Base-by-base conservation (phyloP, 2,329 filamentous ascomycete genomes). In the Alternaria metachromatica region DNA sequence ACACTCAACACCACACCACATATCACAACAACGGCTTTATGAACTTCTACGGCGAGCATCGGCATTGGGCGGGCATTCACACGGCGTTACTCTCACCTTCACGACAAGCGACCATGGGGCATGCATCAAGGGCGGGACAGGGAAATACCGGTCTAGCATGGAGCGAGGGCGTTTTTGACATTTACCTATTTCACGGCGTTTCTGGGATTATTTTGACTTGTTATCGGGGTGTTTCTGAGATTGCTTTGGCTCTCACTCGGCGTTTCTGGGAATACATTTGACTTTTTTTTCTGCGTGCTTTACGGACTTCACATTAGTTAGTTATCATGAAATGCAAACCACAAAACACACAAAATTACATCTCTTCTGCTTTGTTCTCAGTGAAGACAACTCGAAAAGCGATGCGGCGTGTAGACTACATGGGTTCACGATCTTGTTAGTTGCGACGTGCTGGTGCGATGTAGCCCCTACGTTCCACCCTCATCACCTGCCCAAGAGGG, bases 1-100 rank as follows among this genome's bases (percentile, higher is more conserved):
- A 48, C 46, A 44, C 56, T n/a, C 49, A 26, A 60, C 43, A 33
- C 48, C 43, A 58, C 49, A 55, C 13, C 26, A 56, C 59, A 60
- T 43, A 43, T 46, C 70, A 63, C 49, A 23, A 51, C 66, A 65
- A 97, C 97, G 94, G 89, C 93, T 80, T 97, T 95, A 62, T 98
- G 94, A 72, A 95, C 78, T 97, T 97, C 84, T 98, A 97, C 92
- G 97, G 97, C n/a, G 49, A 25, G 30, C 20, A 53, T 53, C 30
- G 15, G 6, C 6, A 25, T 13, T 25, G 30, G 49, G 15, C 20
- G 13, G 20, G 20, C 37, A 18, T 37, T 13, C 30, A 53, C 3
- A 18, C 49, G 49, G 49, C 49, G 30, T 53, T 53, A 37, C 20
- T 23, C 37, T 53, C 15, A 37, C 28, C 21, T 18, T n/a, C 1